These are phyloP conservation scores for Chrysoporthe puriensis DNA, from an alignment of 2,329 filamentous ascomycete genomes.

Conservation along the genomic window DNA sequence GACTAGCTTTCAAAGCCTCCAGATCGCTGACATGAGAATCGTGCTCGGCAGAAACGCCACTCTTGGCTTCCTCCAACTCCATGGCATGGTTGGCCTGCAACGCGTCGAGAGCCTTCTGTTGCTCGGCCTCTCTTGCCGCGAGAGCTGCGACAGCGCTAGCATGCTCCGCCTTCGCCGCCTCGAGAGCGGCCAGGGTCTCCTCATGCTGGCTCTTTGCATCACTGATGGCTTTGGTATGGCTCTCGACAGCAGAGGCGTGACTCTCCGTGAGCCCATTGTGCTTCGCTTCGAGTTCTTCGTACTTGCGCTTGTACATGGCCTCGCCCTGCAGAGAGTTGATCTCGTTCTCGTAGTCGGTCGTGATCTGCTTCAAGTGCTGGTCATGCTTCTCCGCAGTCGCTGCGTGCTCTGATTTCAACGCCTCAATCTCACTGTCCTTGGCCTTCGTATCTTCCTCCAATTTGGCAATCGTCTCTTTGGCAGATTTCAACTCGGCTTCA, in stretches of 20 bases:
- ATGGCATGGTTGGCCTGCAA: constrained; percentile 61
- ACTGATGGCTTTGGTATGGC: constrained; percentile 47
- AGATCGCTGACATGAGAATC: constrained; percentile 54
- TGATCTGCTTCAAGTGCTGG: constrained; percentile 60
- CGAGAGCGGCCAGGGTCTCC: constrained; percentile 49
- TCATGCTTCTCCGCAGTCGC: constrained; percentile 53
- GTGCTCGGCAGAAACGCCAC: constrained; percentile 52
- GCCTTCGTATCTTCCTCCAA: constrained; percentile 51
- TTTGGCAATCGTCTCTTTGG: constrained; percentile 51
- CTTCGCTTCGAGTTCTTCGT: constrained; percentile 61
- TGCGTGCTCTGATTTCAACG: constrained; percentile 54
- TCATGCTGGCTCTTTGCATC: constrained; percentile 49
- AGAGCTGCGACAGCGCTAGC: constrained; percentile 50
- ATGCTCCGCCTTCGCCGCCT: constrained; percentile 48
- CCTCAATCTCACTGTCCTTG: constrained; percentile 54
- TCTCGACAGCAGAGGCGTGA: constrained; percentile 41
- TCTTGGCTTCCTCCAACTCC: constrained; percentile 61
- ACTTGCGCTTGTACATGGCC: constrained; percentile 67
- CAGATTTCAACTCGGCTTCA: constrained; percentile 51
- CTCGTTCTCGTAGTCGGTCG: constrained; percentile 66
- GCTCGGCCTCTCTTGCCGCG: constrained; percentile 54
- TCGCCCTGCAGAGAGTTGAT: constrained; percentile 67
- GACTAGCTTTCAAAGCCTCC: constrained; percentile 57
- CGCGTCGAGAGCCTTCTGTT: constrained; percentile 58
- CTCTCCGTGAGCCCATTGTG: constrained; percentile 51